Conservation (phyloP, 2,329 filamentous ascomycete species). For the Penicillium brevicompactum region DNA sequence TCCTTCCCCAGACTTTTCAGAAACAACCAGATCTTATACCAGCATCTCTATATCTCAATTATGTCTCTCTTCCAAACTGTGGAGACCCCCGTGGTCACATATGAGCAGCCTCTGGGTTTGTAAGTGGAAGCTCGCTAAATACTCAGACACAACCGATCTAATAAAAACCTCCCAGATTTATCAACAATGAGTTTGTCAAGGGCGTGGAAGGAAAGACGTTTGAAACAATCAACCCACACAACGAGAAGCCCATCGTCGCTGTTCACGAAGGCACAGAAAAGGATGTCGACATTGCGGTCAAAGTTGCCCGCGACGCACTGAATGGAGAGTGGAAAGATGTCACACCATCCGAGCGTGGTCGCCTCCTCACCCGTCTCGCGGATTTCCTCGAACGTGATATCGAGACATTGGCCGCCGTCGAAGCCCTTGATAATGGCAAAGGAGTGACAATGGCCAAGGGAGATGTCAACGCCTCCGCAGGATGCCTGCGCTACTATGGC, state of each 20-base stretch:
- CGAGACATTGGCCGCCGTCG: slow-evolving; percentile 11
- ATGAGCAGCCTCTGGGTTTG: slow-evolving; percentile 10
- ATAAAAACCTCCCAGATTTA: background rate
- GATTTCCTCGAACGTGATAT: slow-evolving; percentile 12
- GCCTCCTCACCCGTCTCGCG: slow-evolving; percentile 7
- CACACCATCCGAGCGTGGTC: slow-evolving; percentile 6
- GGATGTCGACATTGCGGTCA: slow-evolving; percentile 11
- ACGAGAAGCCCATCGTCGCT: slow-evolving; percentile 6
- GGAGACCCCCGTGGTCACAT: slow-evolving; percentile 3
- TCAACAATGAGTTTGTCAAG: slow-evolving; percentile 9
- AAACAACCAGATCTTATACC: too few relatives aligned
- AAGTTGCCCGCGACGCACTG: slow-evolving; percentile 5
- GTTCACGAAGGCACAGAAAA: slow-evolving; percentile 6
- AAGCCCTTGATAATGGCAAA: slow-evolving; percentile 16
- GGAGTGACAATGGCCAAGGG: slow-evolving; percentile 8
- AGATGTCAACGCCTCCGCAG: slow-evolving; percentile 1
- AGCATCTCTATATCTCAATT: background rate
- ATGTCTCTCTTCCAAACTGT: slow-evolving; percentile 3
- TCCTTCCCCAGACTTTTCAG: too few relatives aligned
- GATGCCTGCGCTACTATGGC: slow-evolving; percentile 9
- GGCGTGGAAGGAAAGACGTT: slow-evolving; percentile 5
- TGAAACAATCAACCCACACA: slow-evolving; percentile 7
- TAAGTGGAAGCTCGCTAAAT: background rate
- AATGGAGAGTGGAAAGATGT: slow-evolving; percentile 7
- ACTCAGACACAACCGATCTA: background rate